Evolutionary conservation across 352 stramenopile species (phyloP).

Genomic region (Phytophthora sp.): DNA sequence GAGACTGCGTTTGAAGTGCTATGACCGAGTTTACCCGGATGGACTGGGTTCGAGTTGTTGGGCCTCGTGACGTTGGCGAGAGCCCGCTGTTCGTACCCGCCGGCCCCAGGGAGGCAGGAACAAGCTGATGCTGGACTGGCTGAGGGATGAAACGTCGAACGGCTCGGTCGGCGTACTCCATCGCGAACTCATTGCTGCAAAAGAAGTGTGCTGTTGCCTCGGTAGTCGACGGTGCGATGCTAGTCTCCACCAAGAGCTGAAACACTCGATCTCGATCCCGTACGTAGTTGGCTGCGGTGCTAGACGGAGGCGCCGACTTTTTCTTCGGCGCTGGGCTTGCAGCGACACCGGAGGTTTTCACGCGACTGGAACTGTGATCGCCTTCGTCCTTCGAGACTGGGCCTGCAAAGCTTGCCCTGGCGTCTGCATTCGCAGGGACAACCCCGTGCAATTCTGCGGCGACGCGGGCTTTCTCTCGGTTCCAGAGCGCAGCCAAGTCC

Average conservation of each 20-base stretch:
- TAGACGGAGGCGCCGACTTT: not conserved
- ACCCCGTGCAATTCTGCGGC: slow-evolving; percentile 9
- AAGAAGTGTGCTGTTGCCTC: slow-evolving; percentile 19
- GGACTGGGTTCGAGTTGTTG: slow-evolving; percentile 1
- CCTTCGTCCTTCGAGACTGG: not conserved
- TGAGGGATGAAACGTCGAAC: slow-evolving; percentile 15
- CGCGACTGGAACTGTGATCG: not conserved
- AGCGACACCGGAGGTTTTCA: not conserved
- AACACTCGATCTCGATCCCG: slow-evolving; percentile 36
- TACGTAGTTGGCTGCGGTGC: not conserved
- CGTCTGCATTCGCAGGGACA: not conserved
- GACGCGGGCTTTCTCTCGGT: slow-evolving; percentile 53
- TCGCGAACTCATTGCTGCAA: slow-evolving; percentile 64
- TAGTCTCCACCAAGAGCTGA: slow-evolving; percentile 46
- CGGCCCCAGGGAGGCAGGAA: not conserved
- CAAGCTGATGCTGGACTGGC: slow-evolving; percentile 2
- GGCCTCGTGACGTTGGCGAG: slow-evolving; percentile 2
- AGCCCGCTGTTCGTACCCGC: not conserved
- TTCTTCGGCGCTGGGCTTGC: slow-evolving; percentile 14
- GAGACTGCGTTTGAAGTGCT: not conserved
- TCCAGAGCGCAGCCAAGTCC: slow-evolving; percentile 64
- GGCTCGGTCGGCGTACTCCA: slow-evolving; percentile 63
- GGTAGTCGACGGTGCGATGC: slow-evolving; percentile 16
- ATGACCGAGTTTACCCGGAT: slow-evolving; percentile 7
- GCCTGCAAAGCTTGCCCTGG: slow-evolving; percentile 12